Percentiles rank a stretch among this genome's conserved stretches.
Conservation (phyloP, 2,329 filamentous ascomycete species). For the Scedosporium boydii region DNA sequence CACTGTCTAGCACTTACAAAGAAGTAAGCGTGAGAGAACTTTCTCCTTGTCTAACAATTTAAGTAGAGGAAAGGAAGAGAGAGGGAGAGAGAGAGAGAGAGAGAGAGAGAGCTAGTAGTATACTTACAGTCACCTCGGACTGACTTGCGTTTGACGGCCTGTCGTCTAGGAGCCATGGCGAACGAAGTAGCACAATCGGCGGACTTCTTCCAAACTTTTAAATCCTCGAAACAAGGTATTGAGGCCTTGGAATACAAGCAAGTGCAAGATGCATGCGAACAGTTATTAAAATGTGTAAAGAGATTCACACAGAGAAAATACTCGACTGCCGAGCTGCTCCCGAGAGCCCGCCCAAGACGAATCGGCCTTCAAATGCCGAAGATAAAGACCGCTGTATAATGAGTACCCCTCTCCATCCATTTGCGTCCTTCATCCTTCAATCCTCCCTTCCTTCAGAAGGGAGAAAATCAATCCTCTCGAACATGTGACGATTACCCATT, state of each 20-base stretch:
- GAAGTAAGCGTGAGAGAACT: background rate
- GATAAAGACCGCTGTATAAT: background rate
- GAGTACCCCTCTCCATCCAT: background rate
- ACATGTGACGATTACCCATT: no score
- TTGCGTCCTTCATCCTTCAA: background rate
- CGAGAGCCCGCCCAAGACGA: no score
- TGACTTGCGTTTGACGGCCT: conserved; percentile 2
- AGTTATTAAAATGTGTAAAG: no score
- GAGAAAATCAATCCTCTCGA: background rate
- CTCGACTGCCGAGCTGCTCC: no score
- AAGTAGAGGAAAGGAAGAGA: background rate
- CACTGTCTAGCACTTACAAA: background rate
- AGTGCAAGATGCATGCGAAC: no score
- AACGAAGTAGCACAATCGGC: conserved; percentile 4
- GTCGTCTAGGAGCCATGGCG: conserved; percentile 5
- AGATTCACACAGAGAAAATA: no score
- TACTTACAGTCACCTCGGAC: background rate
- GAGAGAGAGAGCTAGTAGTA: background rate
- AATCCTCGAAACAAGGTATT: no score
- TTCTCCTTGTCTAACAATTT: background rate
- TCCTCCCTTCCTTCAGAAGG: background rate
- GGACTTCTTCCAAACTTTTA: no score
- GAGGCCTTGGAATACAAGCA: no score
- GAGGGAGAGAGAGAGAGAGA: background rate
- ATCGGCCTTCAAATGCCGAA: background rate